Base-by-base conservation (phyloP, 1,139 yeast species). In the Candida pseudocylindracea region DNA sequence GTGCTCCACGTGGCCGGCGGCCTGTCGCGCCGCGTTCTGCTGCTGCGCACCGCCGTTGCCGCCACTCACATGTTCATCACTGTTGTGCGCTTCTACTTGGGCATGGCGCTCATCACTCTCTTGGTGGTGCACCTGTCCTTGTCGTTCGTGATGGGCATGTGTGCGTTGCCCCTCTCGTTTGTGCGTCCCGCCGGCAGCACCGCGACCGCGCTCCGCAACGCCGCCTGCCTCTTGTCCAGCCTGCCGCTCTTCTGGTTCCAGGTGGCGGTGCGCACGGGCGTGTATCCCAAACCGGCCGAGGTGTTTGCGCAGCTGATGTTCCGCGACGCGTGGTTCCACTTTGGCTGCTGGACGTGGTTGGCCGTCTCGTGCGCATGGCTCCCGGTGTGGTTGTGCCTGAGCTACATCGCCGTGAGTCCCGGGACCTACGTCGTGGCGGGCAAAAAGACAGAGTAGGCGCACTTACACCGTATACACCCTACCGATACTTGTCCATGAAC, bases 331-430 rank as follows among this genome's bases (percentile, higher is more conserved):
- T 79, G 88, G 78, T 48, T 57, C 28, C 69, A 72, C 29, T 54
- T 79, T 35, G 79, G 75, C 39, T 73, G 79, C 38, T 81, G 93
- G 91, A 79, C 93, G 0, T 81, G 93, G 92, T 64, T 67, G 36
- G 66, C 80, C 13, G 50, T 83, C 4, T 58, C 71, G 33, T 55
- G 75, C 30, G 75, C 83, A 0, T 83, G 94, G 93, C 53, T 73
- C 33, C 92, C 95, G 1, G 63, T 72, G 2, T 85, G 96, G 96
- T 15, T 15, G 20, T 15, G 20, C 6, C 36, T 70, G 2, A 51
- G 65, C 20, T 55, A 67, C 12, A 59, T 67, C 1, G 33, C 51
- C 24, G 45, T 51, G 32, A 48, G 50, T 35, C 38, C 45, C 8
- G 40, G 53, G 29, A 9, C 3, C 6, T 3, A 9, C 26, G 4